Percentiles rank a stretch among this genome's conserved stretches.
Conservation (phyloP, 257 asterid genomes). For the Lantana camara region DNA sequence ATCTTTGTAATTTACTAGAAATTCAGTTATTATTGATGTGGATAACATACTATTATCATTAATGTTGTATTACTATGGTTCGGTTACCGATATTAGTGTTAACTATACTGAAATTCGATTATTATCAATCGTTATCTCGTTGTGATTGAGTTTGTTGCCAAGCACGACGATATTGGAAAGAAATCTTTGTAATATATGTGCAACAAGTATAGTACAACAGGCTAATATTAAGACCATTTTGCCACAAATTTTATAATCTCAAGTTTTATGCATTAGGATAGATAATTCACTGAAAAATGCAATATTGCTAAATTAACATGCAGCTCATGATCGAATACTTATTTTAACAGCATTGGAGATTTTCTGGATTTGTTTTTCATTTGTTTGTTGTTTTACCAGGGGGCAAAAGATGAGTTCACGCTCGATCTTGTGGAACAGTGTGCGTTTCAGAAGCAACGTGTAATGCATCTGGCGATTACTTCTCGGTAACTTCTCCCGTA, state of each 20-base stretch:
- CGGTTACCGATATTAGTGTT: too few species aligned
- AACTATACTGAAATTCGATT: too few species aligned
- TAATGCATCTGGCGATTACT: constrained; percentile 81
- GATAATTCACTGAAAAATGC: not conserved
- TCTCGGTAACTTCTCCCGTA: constrained; percentile 66
- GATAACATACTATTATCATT: too few species aligned
- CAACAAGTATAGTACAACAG: too few species aligned
- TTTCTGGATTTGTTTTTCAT: not conserved
- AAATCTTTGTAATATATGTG: not conserved
- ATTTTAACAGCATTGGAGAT: constrained; percentile 5
- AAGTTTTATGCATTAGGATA: constrained; percentile 10
- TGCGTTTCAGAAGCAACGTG: constrained; percentile 78
- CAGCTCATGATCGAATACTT: constrained; percentile 16
- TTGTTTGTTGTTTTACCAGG: constrained; percentile 47
- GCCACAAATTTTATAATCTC: not conserved
- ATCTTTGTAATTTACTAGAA: too few species aligned
- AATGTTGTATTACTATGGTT: too few species aligned
- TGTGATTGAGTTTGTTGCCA: not conserved
- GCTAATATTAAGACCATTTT: too few species aligned
- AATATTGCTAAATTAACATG: not conserved
- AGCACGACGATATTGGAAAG: not conserved
- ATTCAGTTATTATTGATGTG: too few species aligned
- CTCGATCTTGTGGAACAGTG: constrained; percentile 94
- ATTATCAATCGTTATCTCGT: not conserved
- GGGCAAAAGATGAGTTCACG: constrained; percentile 95